Evolutionary conservation across 1,284 basidiomycete genomes (phyloP).

Genomic region (Cutaneotrichosporon arboriforme): DNA sequence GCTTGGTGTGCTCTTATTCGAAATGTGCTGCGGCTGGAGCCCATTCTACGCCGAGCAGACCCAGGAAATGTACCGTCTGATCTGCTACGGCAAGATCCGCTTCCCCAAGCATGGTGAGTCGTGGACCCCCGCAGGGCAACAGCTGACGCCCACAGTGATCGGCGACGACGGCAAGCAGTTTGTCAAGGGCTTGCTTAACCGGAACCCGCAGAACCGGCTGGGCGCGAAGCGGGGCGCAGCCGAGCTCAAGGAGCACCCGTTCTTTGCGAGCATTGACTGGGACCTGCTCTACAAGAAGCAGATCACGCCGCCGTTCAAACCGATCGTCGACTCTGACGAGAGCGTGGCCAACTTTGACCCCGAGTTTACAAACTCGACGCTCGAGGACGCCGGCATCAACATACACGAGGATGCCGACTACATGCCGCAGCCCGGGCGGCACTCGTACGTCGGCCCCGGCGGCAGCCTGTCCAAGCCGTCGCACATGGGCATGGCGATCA

Average conservation of each 20-base stretch:
- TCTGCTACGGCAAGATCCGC: constrained; percentile 92
- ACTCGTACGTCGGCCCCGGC: constrained; percentile 46
- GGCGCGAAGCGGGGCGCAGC: constrained; percentile 85
- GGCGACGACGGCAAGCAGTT: constrained; percentile 98
- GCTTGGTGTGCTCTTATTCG: constrained; percentile 81
- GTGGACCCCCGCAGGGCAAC: background rate
- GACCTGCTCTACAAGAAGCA: constrained; percentile 77
- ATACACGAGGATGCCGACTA: constrained; percentile 56
- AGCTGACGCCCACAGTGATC: constrained; percentile 54
- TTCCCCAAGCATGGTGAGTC: constrained; percentile 69
- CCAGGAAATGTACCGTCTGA: constrained; percentile 99
- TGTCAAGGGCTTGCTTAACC: constrained; percentile 95
- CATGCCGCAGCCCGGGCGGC: constrained; percentile 26
- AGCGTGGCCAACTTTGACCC: constrained; percentile 96
- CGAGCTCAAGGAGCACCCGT: constrained; percentile 93
- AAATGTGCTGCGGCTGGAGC: constrained; percentile 99
- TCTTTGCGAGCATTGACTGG: constrained; percentile 93
- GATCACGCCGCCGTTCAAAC: constrained; percentile 96
- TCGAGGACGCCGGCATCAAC: constrained; percentile 53
- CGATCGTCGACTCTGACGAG: constrained; percentile 95
- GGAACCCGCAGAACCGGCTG: constrained; percentile 93
- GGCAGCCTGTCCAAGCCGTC: constrained; percentile 36
- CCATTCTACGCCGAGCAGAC: constrained; percentile 99
- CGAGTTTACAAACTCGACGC: constrained; percentile 69
- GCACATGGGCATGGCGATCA: constrained; percentile 43